Percentiles rank a stretch among this genome's conserved stretches.
phyloP scores from a whole-genome alignment of 2,329 filamentous ascomycete species.

The Cyclaneusma minus region DNA sequence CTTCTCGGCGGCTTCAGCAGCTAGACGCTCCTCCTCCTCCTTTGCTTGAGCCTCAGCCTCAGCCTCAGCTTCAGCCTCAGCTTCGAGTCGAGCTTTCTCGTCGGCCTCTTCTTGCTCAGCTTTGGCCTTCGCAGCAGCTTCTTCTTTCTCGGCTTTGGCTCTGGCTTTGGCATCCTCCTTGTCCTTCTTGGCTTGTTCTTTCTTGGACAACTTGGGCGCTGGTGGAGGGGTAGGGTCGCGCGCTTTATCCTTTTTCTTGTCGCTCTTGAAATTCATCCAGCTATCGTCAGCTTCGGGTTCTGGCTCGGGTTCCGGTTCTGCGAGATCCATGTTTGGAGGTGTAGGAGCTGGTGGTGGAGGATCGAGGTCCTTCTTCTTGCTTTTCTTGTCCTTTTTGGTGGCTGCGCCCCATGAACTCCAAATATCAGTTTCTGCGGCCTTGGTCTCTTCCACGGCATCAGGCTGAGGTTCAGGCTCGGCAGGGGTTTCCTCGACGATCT shows the following conservation, averaged over 20 bases:
- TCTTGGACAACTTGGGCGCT: constrained; percentile 28
- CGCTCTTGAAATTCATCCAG: constrained; percentile 24
- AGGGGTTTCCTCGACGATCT: constrained; percentile 29
- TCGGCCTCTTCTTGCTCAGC: constrained; percentile 23
- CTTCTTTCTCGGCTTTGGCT: constrained; percentile 14
- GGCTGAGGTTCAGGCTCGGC: constrained; percentile 29
- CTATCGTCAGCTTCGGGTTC: constrained; percentile 12
- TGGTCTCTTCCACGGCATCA: constrained; percentile 27
- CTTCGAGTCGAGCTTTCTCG: constrained; percentile 17
- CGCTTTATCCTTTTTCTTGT: constrained; percentile 26
- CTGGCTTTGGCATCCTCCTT: constrained; percentile 4
- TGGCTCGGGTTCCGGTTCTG: constrained; percentile 24
- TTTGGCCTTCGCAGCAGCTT: constrained; percentile 18
- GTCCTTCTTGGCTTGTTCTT: constrained; percentile 34
- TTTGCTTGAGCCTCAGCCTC: constrained; percentile 10
- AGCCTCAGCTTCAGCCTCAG: constrained; percentile 15
- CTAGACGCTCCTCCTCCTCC: constrained; percentile 1
- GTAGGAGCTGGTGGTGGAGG: constrained; percentile 31
- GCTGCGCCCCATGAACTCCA: constrained; percentile 25
- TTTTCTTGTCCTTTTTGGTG: constrained; percentile 29
- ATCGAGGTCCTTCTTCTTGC: constrained; percentile 24
- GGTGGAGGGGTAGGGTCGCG: constrained; percentile 21
- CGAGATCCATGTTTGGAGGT: constrained; percentile 29
- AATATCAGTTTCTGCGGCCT: constrained; percentile 28
- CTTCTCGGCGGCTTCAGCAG: constrained; percentile 2